Evolutionary conservation across 768 basidiomycete species (phyloP).

Genomic region (Brasilioporus rufonigricans): DNA sequence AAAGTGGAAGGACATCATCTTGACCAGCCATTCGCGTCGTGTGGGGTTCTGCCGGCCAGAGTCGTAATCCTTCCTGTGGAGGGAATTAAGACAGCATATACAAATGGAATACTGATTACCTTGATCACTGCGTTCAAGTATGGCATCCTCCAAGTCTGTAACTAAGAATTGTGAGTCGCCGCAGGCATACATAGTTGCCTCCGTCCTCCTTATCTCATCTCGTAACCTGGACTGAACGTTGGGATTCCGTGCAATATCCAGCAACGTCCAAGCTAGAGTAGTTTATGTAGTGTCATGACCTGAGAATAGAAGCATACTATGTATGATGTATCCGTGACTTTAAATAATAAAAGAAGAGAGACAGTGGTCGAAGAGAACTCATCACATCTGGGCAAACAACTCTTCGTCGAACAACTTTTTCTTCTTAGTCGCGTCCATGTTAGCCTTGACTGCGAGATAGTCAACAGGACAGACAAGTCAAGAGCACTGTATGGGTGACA

Average conservation of each 20-base stretch:
- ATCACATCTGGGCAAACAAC: conserved; percentile 16
- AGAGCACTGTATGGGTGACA: neutral
- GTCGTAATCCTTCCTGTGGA: conserved; percentile 43
- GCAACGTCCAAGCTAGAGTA: conserved; percentile 48
- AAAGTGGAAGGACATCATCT: conserved; percentile 60
- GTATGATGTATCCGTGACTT: neutral
- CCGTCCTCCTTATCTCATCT: conserved; percentile 15
- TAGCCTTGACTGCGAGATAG: neutral
- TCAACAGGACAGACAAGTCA: neutral
- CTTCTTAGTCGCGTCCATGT: conserved; percentile 8
- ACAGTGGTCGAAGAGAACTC: neutral
- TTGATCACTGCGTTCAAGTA: conserved; percentile 41
- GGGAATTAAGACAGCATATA: conserved; percentile 12
- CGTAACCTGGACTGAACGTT: conserved; percentile 59
- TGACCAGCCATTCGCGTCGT: conserved; percentile 46
- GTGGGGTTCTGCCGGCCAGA: conserved; percentile 46
- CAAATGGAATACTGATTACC: conserved; percentile 8
- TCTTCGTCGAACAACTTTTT: conserved; percentile 16
- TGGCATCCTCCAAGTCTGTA: conserved; percentile 50
- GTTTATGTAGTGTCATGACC: conserved; percentile 62
- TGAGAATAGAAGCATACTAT: conserved; percentile 44
- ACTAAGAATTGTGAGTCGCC: neutral
- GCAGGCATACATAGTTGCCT: neutral
- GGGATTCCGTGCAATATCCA: conserved; percentile 57
- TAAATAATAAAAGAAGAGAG: neutral